Evolutionary conservation across 169 alveolate species (phyloP).

Genomic region (Babesia bovis): DNA sequence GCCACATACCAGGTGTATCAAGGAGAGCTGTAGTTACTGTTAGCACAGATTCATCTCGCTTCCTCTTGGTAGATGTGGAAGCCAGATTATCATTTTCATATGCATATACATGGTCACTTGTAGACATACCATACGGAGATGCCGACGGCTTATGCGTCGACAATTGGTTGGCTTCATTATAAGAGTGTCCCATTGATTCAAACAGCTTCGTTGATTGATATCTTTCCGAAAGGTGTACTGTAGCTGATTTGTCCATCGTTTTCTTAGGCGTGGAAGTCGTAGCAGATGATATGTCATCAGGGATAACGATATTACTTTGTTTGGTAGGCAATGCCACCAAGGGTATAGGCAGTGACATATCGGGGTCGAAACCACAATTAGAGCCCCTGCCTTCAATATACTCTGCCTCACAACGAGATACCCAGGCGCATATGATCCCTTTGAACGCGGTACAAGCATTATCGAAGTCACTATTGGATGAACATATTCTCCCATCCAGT

Average conservation of each 20-base stretch:
- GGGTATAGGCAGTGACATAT: constrained; percentile 34
- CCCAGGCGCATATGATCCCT: constrained; percentile 45
- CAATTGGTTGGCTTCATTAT: neutral
- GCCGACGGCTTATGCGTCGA: neutral
- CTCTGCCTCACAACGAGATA: constrained; percentile 28
- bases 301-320: neutral
- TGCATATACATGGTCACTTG: neutral
- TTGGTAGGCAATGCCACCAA: constrained; percentile 21
- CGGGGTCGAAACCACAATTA: constrained; percentile 13
- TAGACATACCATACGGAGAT: neutral
- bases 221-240: neutral
- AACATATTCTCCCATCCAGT: constrained; percentile 37
- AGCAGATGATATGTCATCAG: neutral
- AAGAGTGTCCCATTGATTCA: neutral
- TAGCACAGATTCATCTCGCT: constrained; percentile 24
- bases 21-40: constrained; percentile 49
- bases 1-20: constrained; percentile 65
- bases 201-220: constrained; percentile 4
- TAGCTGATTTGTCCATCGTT: neutral
- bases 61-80: constrained; percentile 11
- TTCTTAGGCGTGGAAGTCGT: constrained; percentile 20
- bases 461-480: constrained; percentile 47
- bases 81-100: neutral
- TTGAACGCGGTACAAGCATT: constrained; percentile 37
- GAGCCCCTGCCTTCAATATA: constrained; percentile 25